Base-by-base conservation (phyloP, 345 rosid genomes). In the Brassica carinata region DNA sequence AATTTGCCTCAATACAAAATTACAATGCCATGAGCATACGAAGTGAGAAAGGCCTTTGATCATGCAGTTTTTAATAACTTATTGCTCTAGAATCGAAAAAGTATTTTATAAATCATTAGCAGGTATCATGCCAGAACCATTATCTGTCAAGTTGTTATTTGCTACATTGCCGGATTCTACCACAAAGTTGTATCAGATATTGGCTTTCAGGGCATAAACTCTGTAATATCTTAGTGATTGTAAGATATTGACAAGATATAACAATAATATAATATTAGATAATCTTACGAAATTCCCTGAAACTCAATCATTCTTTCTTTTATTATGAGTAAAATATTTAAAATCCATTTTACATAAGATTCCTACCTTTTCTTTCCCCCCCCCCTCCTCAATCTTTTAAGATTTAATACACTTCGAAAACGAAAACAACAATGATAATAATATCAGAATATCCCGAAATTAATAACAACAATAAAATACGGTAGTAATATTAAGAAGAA, bases 301-400 rank as follows among this genome's bases (percentile, higher is more conserved):
- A 64, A 29, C 73, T 69, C 73, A 73, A 67, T 79, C 73, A 73
- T 67, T 58, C 67, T 84, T 82, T 62, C 64, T 3, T 73, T 73
- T 77, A 78, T 79, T 81, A 84, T 82, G 78, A 83, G 75, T 61
- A 72, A 77, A 77, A 79, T 74, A 82, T 78, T 74, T 17, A 79
- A 78, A 63, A 58, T 7, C 65, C 48, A 10, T 57, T 79, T 40
- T 69, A 74, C 77, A 75, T 77, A 79, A 81, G 81, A 69, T 78
- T 51, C 81, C 77, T 64, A 64, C 74, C 58, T 15, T 58, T 9
- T 72, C 69, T 63, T 69, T 69, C 17, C 4, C 23, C 1, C 23
- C 23, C 1, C 23, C 23, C 72, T 67, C 80, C 77, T 81, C 82
- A 81, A 79, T 84, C 84, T 82, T 74, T 72, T 55, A n/a, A 73